A percentile compares a stretch with the other conserved stretches of the same genome.
These are phyloP conservation scores for Trichoderma harzianum DNA, from an alignment of 2,329 filamentous ascomycete genomes.

Conservation along the genomic window DNA sequence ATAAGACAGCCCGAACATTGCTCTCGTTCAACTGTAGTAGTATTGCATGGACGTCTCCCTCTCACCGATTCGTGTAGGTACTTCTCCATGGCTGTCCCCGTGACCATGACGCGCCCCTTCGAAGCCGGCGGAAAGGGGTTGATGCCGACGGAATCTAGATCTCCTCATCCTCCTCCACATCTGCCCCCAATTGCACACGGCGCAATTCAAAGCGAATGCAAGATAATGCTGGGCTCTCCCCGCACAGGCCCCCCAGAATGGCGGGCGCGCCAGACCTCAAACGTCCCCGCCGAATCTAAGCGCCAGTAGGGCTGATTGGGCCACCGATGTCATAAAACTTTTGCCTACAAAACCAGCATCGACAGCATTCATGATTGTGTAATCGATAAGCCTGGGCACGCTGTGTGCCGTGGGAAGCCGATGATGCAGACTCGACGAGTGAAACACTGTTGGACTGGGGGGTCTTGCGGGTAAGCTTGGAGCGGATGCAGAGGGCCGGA, in stretches of 20 bases:
- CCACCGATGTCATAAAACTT: conserved; percentile 9
- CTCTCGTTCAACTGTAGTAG: no score
- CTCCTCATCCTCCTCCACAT: not conserved
- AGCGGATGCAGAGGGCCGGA: not conserved
- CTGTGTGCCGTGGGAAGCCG: conserved; percentile 21
- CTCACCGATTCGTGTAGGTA: not conserved
- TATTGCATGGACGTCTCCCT: not conserved
- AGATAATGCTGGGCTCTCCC: not conserved
- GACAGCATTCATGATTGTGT: not conserved
- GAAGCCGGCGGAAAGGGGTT: not conserved
- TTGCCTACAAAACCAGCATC: not conserved
- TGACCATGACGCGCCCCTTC: not conserved
- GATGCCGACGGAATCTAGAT: not conserved
- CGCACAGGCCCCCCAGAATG: conserved; percentile 1
- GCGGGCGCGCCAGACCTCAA: not conserved
- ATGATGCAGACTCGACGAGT: not conserved
- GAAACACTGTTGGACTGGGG: not conserved
- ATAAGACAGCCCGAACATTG: no score
- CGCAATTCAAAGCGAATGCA: not conserved
- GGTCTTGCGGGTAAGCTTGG: not conserved
- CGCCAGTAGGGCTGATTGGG: conserved; percentile 14
- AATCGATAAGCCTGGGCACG: conserved; percentile 1
- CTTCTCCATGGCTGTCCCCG: not conserved
- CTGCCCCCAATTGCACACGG: not conserved
- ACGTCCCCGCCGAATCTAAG: conserved; percentile 14